A percentile compares a stretch with the other conserved stretches of the same genome.
Conservation (phyloP, 805 yeast species). For the Sugiyamaella chiloensis region DNA sequence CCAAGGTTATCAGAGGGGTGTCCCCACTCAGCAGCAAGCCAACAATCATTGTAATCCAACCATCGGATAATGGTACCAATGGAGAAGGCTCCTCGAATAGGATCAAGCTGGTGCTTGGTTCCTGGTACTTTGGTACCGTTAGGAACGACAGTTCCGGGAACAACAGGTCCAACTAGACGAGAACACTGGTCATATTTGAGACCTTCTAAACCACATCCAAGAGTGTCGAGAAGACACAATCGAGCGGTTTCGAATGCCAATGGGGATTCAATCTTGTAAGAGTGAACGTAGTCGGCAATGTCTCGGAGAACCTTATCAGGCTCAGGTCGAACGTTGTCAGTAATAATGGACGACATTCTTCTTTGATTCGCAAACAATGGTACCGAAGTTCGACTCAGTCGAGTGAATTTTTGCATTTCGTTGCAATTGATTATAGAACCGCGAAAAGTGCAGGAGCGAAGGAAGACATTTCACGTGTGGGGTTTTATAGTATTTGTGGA, state of each 20-base stretch:
- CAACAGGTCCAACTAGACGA: conserved; percentile 51
- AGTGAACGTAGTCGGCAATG: conserved; percentile 51
- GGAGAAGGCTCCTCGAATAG: conserved; percentile 56
- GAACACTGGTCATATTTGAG: conserved; percentile 50
- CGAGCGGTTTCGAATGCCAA: conserved; percentile 54
- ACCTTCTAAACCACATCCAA: conserved; percentile 61
- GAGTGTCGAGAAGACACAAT: conserved; percentile 52
- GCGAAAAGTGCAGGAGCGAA: no score
- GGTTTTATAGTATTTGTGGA: no score
- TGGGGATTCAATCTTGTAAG: conserved; percentile 42
- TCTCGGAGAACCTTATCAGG: conserved; percentile 48
- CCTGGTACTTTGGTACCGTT: conserved; percentile 57
- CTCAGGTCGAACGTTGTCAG: conserved; percentile 50
- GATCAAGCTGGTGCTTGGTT: conserved; percentile 49
- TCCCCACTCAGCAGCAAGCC: conserved; percentile 72
- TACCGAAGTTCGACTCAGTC: background rate
- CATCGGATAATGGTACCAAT: conserved; percentile 57
- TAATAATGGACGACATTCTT: conserved; percentile 24
- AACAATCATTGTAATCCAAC: conserved; percentile 62
- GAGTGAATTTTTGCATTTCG: conserved; percentile 4
- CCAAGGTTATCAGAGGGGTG: conserved; percentile 63
- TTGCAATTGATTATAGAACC: no score
- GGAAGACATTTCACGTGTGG: no score
- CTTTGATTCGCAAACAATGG: background rate
- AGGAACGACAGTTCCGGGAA: conserved; percentile 53